These are phyloP conservation scores for Aspergillus piperis DNA, from an alignment of 2,329 filamentous ascomycete genomes.

Conservation along the genomic window DNA sequence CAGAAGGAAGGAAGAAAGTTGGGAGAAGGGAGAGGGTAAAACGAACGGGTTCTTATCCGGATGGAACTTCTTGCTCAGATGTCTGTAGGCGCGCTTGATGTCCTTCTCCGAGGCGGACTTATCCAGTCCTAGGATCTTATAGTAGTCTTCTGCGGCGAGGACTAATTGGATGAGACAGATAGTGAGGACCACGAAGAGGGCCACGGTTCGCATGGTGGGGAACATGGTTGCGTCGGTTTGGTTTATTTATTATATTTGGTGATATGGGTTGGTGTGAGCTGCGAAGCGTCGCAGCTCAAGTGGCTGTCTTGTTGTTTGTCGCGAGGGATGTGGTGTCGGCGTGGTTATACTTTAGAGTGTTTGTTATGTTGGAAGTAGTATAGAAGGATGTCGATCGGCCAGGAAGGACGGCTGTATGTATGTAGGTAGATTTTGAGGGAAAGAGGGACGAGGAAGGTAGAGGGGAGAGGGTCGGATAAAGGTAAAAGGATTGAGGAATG, in stretches of 20 bases:
- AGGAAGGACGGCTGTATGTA: not conserved
- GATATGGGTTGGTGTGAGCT: not conserved
- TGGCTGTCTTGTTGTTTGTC: not conserved
- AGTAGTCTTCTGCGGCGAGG: conserved; percentile 49
- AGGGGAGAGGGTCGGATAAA: not conserved
- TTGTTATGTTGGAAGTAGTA: not conserved
- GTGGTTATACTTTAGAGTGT: not conserved
- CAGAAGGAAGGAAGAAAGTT: not conserved
- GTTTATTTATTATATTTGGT: not conserved
- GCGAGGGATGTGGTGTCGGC: not conserved
- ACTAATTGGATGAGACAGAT: conserved; percentile 42
- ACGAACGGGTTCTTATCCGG: conserved; percentile 96
- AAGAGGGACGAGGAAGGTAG: not conserved
- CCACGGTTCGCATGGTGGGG: conserved; percentile 37
- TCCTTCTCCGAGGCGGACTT: conserved; percentile 80
- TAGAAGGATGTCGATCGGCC: not conserved
- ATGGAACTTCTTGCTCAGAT: conserved; percentile 91
- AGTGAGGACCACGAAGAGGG: conserved; percentile 35
- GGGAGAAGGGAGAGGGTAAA: conserved; percentile 3
- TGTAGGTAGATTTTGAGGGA: not conserved
- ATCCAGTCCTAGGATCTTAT: conserved; percentile 76
- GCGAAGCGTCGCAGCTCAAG: not conserved
- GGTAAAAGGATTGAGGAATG: not conserved
- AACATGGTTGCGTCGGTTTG: conserved; percentile 1
- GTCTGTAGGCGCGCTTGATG: conserved; percentile 90